Evolutionary conservation across 2,329 filamentous ascomycete species (phyloP).

Genomic region (Huntiella omanensis): DNA sequence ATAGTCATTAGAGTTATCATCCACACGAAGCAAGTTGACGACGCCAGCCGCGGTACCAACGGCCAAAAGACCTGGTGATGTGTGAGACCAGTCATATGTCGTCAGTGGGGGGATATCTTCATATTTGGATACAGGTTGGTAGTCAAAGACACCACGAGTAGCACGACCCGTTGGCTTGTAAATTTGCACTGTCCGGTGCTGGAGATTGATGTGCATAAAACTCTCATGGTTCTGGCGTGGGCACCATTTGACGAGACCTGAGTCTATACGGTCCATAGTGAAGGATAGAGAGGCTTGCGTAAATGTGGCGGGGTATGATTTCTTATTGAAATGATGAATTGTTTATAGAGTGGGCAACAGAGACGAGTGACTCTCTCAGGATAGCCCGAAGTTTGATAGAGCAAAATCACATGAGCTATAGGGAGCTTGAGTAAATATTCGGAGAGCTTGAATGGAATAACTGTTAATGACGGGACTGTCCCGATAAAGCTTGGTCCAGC

Average conservation of each 20-base stretch:
- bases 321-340: no score
- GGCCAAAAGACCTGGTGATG: slow-evolving; percentile 46
- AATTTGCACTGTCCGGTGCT: slow-evolving; percentile 42
- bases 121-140: slow-evolving; percentile 35
- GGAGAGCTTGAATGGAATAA: no score
- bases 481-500: no score
- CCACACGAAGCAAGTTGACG: slow-evolving; percentile 54
- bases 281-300: slow-evolving; percentile 2
- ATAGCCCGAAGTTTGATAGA: no score
- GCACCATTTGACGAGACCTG: slow-evolving; percentile 48
- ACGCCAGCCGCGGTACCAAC: slow-evolving; percentile 59
- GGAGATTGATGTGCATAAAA: slow-evolving; percentile 46
- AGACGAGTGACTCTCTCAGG: no score
- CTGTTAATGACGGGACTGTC: no score
- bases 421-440: no score
- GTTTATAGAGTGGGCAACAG: no score
- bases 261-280: slow-evolving; percentile 38
- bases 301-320: no score
- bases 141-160: slow-evolving; percentile 37
- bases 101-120: slow-evolving; percentile 45
- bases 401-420: no score
- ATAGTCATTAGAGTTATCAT: slow-evolving; percentile 47
- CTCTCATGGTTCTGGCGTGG: slow-evolving; percentile 37
- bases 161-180: slow-evolving; percentile 44
- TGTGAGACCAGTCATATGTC: slow-evolving; percentile 48